Conservation (phyloP, 2,329 filamentous ascomycete species). For the Metarhizium humberi region DNA sequence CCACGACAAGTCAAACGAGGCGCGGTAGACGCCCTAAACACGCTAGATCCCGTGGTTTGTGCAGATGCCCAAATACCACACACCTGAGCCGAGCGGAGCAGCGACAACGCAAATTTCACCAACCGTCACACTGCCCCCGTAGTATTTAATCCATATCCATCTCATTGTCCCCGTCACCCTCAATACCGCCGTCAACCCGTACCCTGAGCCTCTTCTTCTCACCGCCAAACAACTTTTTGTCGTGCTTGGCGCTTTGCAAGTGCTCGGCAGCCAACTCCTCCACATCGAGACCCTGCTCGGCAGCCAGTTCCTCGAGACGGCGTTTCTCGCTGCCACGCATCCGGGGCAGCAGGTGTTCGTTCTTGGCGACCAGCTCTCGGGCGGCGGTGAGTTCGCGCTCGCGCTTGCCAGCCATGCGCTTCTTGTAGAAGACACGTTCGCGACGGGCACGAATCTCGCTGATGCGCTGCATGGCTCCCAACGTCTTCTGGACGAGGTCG, state of each 20-base stretch:
- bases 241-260: slow-evolving; percentile 13
- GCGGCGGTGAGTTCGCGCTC: slow-evolving; percentile 71
- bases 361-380: slow-evolving; percentile 80
- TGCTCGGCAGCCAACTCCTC: slow-evolving; percentile 32
- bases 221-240: slow-evolving; percentile 27
- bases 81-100: not conserved
- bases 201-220: slow-evolving; percentile 31
- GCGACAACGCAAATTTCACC: not conserved
- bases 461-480: slow-evolving; percentile 87
- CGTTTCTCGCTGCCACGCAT: slow-evolving; percentile 55
- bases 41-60: not conserved
- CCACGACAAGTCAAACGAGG: not conserved
- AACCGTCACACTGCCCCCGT: not conserved
- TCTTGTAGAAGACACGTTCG: slow-evolving; percentile 90
- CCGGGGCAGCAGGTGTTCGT: slow-evolving; percentile 82
- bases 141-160: slow-evolving; percentile 20
- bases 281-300: slow-evolving; percentile 35
- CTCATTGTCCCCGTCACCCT: slow-evolving; percentile 14
- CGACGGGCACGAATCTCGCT: slow-evolving; percentile 73
- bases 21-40: not conserved
- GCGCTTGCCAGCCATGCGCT: slow-evolving; percentile 84
- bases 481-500: slow-evolving; percentile 76
- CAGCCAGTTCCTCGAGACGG: slow-evolving; percentile 45
- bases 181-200: slow-evolving; percentile 24
- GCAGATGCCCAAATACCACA: no score